A percentile compares a stretch with the other conserved stretches of the same genome.
Evolutionary conservation across 805 yeast genomes (phyloP).

Genomic region (Metschnikowia lochheadii): DNA sequence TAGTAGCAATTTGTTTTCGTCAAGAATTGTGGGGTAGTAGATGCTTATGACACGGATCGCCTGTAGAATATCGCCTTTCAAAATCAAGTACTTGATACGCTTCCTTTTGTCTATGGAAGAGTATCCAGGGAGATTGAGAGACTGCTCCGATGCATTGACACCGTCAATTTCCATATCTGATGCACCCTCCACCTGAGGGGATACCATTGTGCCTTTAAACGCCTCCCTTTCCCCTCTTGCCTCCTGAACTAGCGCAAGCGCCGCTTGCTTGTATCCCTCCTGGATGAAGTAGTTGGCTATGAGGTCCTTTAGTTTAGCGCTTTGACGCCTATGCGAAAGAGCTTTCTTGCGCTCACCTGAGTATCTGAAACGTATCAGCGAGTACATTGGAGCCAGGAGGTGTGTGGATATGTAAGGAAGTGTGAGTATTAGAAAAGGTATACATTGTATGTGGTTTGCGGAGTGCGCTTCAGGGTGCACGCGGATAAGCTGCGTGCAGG

Average conservation of each 20-base stretch:
- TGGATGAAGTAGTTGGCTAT: conserved; percentile 70
- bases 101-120: conserved; percentile 50
- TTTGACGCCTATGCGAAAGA: conserved; percentile 18
- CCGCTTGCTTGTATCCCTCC: conserved; percentile 74
- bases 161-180: background rate
- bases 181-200: background rate
- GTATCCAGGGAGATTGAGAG: conserved; percentile 31
- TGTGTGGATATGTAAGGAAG: background rate
- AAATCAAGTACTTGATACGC: conserved; percentile 49
- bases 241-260: conserved; percentile 58
- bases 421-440: background rate
- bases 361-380: conserved; percentile 11
- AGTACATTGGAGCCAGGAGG: background rate
- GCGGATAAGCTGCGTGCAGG: conserved; percentile 4
- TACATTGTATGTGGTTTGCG: background rate
- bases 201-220: no score
- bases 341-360: conserved; percentile 4
- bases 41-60: conserved; percentile 57
- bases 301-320: conserved; percentile 44
- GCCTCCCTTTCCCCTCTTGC: conserved; percentile 22
- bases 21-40: conserved; percentile 61
- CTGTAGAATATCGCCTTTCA: conserved; percentile 55
- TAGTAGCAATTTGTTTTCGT: conserved; percentile 59
- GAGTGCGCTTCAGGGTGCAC: conserved; percentile 2
- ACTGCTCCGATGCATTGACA: background rate